Evolutionary conservation across 768 basidiomycete genomes (phyloP).

Genomic region (Plicaturopsis crispa): DNA sequence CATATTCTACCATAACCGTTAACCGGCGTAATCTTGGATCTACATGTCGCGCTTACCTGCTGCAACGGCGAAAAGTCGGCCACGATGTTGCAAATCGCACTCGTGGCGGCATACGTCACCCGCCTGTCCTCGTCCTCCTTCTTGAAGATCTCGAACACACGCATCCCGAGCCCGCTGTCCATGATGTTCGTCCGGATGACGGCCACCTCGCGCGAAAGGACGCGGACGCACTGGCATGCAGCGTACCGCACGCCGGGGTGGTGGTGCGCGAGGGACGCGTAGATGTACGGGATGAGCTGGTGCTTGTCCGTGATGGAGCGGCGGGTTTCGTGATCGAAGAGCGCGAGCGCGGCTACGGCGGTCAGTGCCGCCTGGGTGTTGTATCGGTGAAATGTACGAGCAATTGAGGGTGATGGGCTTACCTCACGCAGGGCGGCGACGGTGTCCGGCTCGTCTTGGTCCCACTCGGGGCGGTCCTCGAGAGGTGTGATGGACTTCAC

Average conservation of each 20-base stretch:
- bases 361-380: conserved; percentile 58
- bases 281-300: conserved; percentile 42
- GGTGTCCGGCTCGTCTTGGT: conserved; percentile 45
- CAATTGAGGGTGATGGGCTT: conserved; percentile 6
- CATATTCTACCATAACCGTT: too few species aligned
- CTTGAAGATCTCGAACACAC: conserved; percentile 54
- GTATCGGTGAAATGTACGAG: conserved; percentile 1
- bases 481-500: conserved; percentile 47
- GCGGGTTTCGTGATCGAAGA: conserved; percentile 70
- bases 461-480: conserved; percentile 40
- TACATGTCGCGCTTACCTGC: conserved; percentile 58
- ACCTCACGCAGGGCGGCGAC: conserved; percentile 60
- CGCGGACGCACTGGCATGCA: conserved; percentile 79
- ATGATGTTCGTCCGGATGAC: conserved; percentile 80
- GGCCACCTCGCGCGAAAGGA: conserved; percentile 70
- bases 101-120: conserved; percentile 63
- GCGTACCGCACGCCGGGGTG: conserved; percentile 77
- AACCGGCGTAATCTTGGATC: too few species aligned
- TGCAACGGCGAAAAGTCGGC: conserved; percentile 81
- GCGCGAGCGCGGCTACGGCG: conserved; percentile 61
- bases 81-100: conserved; percentile 79
- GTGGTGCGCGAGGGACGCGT: conserved; percentile 47
- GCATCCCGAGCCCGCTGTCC: conserved; percentile 72
- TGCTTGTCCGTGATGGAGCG: conserved; percentile 56
- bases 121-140: conserved; percentile 57